Evolutionary conservation across 2,329 filamentous ascomycete species (phyloP).

Genomic region (Ophiostoma sp.): DNA sequence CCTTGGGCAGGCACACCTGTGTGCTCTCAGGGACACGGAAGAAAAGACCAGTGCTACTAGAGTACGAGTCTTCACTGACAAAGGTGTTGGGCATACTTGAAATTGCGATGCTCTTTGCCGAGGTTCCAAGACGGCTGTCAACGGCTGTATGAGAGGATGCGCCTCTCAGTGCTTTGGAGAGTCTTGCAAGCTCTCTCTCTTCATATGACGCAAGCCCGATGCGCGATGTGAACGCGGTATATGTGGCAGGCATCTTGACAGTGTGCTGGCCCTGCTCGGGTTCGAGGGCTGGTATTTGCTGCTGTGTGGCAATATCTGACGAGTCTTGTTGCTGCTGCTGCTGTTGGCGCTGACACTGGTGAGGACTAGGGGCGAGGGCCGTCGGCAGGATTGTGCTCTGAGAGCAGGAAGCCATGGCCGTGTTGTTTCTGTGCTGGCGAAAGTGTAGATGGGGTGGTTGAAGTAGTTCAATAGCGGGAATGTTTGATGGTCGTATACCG

Average conservation of each 20-base stretch:
- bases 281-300: neutral
- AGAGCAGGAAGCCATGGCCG: neutral
- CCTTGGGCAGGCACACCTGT: too few species aligned
- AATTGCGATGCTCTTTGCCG: neutral
- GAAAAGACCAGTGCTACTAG: neutral
- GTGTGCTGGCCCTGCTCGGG: neutral
- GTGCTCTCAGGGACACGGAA: too few species aligned
- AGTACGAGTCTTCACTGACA: neutral
- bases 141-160: neutral
- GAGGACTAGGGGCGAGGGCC: neutral
- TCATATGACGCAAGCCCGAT: neutral
- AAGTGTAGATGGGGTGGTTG: neutral
- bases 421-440: neutral
- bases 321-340: neutral
- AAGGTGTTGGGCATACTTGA: neutral
- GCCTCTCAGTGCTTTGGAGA: neutral
- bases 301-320: neutral
- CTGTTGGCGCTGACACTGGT: neutral
- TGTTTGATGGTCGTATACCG: neutral
- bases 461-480: neutral
- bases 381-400: neutral
- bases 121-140: neutral
- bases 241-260: conserved; percentile 7
- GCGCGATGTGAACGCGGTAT: conserved; percentile 14
- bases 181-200: neutral